Base-by-base conservation (phyloP, 495 filamentous ascomycete genomes). In the Penicillium malachiteum region DNA sequence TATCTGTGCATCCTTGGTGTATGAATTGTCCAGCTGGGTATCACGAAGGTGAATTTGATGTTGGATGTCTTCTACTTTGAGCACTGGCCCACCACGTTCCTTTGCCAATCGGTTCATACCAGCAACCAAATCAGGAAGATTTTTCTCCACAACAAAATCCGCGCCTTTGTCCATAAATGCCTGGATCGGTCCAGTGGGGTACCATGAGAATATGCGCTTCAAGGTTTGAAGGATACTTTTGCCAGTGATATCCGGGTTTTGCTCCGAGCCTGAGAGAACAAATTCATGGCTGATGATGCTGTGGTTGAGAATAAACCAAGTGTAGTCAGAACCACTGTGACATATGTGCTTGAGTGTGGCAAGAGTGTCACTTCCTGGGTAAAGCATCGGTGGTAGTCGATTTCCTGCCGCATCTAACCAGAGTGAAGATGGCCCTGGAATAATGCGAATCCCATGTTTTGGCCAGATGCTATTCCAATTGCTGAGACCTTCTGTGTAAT, bases 381-480 rank as follows among this genome's bases (percentile, higher is more conserved):
- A 50, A 11, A 50, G 48, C 48, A 50, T 50, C n/a, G 48, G 48
- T 9, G 48, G 48, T 6, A 50, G 18, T 41, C 48, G 34, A 18
- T 41, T 16, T n/a, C 48, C 48, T 21, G 35, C n/a, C 1, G 48
- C 48, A 50, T 50, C 48, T 7, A 50, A 35, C 48, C 48, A 50
- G 11, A 50, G 35, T 30, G 48, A 50, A 5, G 48, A 50, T 39
- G 48, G 48, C 3, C 48, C 48, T 11, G 48, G 48, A 16, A 50
- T 37, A 3, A 50, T 50, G 30, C 48, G 17, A 39, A 50, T 50
- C 11, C 48, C 48, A 16, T 50, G 48, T 7, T 39, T 14, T 26
- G 48, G 48, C 48, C 48, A 50, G 18, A 50, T 50, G 5, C 34
- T 10, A 50, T 50, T n/a, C 48, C 48, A 50, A 18, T 50, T 50